phyloP scores from a whole-genome alignment of 495 filamentous ascomycete species.

The Terfezia boudieri region DNA sequence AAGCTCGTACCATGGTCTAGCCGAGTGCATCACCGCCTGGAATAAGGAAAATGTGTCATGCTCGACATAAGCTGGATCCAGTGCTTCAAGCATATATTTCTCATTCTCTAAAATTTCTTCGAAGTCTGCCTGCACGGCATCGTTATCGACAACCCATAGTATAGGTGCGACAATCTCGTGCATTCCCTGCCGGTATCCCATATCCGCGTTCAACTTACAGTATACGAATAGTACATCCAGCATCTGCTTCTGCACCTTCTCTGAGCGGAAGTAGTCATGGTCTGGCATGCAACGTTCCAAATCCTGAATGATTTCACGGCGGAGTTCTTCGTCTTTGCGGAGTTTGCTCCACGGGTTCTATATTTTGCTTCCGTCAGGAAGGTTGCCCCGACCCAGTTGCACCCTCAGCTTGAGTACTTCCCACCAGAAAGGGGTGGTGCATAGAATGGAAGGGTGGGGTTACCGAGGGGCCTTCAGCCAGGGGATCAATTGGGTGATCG shows the following conservation, averaged over 20 bases:
- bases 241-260: conserved; percentile 56
- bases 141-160: conserved; percentile 64
- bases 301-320: conserved; percentile 86
- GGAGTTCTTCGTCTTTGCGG: conserved; percentile 59
- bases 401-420: neutral
- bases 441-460: conserved; percentile 10
- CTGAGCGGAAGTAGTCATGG: conserved; percentile 66
- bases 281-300: conserved; percentile 86
- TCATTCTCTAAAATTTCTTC: conserved; percentile 14
- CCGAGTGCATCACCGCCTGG: conserved; percentile 61
- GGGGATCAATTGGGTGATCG: conserved; percentile 40
- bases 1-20: conserved; percentile 68
- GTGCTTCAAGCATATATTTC: conserved; percentile 34
- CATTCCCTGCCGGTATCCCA: conserved; percentile 88
- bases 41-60: conserved; percentile 84
- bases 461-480: conserved; percentile 70
- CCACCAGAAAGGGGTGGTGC: too few relatives aligned
- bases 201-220: conserved; percentile 72
- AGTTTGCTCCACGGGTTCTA: conserved; percentile 80
- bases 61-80: conserved; percentile 55
- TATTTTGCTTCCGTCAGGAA: neutral
- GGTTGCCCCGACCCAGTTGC: conserved; percentile 1
- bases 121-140: conserved; percentile 29
- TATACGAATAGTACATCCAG: conserved; percentile 82
- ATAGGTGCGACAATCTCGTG: conserved; percentile 86